phyloP scores from a whole-genome alignment of 345 rosid species.

The Eucalyptus sp. region DNA sequence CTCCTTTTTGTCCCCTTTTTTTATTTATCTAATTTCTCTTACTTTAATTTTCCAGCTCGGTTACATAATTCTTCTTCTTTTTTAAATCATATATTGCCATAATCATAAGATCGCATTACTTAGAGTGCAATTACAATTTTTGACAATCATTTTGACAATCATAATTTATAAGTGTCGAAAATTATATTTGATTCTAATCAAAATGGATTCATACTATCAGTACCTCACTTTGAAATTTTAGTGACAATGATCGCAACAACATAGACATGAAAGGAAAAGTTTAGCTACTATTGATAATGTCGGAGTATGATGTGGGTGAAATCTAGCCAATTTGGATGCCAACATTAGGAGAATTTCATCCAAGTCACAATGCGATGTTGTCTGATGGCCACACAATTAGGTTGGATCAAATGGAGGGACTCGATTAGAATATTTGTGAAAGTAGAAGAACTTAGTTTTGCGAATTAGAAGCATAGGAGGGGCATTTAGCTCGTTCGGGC shows the following conservation, averaged over 20 bases:
- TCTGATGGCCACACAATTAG: neutral
- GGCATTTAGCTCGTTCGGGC: neutral
- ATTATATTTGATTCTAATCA: neutral
- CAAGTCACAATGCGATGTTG: accelerated
- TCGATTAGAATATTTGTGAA: neutral
- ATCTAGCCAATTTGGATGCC: neutral
- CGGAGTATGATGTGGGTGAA: neutral
- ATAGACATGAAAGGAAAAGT: neutral
- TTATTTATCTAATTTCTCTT: neutral
- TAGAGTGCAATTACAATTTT: neutral
- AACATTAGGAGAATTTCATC: accelerated
- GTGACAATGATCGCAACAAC: neutral
- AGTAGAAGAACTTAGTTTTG: neutral
- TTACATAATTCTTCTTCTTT: neutral
- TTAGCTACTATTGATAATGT: neutral
- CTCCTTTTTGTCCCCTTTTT: neutral
- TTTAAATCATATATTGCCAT: neutral
- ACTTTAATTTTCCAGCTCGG: neutral
- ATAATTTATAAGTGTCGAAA: neutral
- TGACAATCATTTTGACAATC: neutral
- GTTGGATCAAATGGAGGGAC: neutral
- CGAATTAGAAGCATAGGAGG: neutral
- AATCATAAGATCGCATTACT: neutral
- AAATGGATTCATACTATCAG: neutral
- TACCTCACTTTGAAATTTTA: neutral